phyloP scores from a whole-genome alignment of 2,329 filamentous ascomycete species.

The Arthrinium puccinioides region DNA sequence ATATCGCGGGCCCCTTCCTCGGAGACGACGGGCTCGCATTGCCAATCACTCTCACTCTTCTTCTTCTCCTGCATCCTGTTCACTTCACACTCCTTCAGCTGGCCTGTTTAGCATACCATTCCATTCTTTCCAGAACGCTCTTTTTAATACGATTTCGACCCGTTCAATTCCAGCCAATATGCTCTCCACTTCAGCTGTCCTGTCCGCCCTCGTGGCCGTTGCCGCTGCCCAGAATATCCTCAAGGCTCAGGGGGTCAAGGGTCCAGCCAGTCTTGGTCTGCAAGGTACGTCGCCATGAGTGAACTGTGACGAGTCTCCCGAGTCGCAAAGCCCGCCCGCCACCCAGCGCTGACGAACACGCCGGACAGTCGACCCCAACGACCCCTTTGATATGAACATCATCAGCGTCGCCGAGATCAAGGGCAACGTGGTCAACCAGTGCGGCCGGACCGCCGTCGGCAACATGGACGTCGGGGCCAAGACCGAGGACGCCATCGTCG shows the following conservation, averaged over 20 bases:
- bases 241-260: neutral
- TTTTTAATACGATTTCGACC: neutral
- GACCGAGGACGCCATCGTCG: slow-evolving; percentile 23
- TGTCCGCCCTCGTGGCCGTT: slow-evolving; percentile 1
- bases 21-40: no score
- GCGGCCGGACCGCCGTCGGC: slow-evolving; percentile 40
- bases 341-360: neutral
- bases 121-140: neutral
- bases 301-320: neutral
- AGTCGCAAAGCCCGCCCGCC: neutral
- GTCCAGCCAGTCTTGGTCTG: neutral
- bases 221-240: slow-evolving; percentile 3
- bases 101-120: slow-evolving; percentile 2
- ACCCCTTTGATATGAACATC: slow-evolving; percentile 15
- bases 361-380: slow-evolving; percentile 10
- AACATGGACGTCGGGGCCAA: slow-evolving; percentile 35
- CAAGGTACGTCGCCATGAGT: neutral
- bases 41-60: no score
- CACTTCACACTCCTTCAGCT: no score
- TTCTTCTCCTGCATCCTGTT: no score
- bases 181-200: neutral
- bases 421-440: slow-evolving; percentile 31
- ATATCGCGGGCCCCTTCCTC: no score
- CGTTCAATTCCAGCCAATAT: neutral
- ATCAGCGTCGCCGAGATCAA: slow-evolving; percentile 19